Conservation (phyloP, 257 asterid genomes). For the Paulownia fortunei region DNA sequence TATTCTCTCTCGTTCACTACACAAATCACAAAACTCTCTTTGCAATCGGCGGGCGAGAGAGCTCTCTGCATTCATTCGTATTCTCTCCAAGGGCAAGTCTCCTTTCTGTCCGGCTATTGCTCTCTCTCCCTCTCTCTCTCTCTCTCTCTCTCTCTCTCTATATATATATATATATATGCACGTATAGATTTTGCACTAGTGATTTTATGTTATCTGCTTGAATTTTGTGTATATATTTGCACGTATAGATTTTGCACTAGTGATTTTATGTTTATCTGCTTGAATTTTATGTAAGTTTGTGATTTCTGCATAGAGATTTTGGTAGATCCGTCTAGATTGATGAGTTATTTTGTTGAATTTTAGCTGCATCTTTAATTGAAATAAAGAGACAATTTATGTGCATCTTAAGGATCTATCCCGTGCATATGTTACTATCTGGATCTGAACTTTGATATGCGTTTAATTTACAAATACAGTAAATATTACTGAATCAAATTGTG, state of each 20-base stretch:
- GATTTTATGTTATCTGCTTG: no score
- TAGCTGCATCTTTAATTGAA: not conserved
- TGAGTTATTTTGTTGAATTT: not conserved
- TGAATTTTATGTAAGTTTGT: not conserved
- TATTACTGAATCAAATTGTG: not conserved
- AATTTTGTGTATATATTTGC: no score
- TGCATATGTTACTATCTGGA: no score
- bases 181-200: no score
- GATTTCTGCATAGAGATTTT: not conserved
- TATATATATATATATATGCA: not conserved
- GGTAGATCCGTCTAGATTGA: not conserved
- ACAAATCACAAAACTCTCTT: not conserved
- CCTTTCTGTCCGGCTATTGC: no score
- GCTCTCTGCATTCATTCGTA: not conserved
- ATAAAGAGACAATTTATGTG: not conserved
- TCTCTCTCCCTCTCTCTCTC: no score
- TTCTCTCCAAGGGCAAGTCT: not conserved
- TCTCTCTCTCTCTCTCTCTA: not conserved
- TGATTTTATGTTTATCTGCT: not conserved
- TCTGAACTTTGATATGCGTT: not conserved
- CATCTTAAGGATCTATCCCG: no score
- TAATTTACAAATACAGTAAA: no score
- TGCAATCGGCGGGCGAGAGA: conserved; percentile 26
- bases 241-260: not conserved
- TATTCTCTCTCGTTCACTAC: not conserved